These are phyloP conservation scores for Endogone sp. DNA, from an alignment of 192 early-diverging fungal species.

Conservation along the genomic window DNA sequence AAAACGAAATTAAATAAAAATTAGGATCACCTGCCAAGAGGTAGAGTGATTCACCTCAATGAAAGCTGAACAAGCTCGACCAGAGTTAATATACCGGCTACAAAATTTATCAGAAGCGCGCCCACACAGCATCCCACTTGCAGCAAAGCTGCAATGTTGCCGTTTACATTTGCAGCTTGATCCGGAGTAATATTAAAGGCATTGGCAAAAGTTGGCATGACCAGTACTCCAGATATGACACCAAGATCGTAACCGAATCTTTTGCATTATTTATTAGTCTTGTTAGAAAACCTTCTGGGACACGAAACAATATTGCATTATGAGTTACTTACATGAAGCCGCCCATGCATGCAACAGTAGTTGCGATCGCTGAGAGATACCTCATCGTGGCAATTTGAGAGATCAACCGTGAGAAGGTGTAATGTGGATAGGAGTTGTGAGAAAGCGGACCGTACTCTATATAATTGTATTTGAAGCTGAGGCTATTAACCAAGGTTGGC, in stretches of 20 bases:
- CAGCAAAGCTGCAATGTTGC: background rate
- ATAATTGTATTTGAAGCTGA: too few relatives aligned
- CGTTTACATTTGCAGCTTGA: background rate
- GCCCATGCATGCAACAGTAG: conserved; percentile 48
- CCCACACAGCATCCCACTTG: conserved; percentile 36
- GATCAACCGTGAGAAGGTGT: too few relatives aligned
- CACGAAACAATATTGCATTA: background rate
- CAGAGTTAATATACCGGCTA: conserved; percentile 23
- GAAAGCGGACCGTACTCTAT: too few relatives aligned
- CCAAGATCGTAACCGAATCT: conserved; percentile 65
- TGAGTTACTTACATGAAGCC: conserved; percentile 36
- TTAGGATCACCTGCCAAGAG: background rate
- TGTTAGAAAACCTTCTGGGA: background rate
- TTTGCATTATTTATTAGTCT: too few relatives aligned
- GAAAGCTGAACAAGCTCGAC: background rate
- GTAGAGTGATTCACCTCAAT: too few relatives aligned
- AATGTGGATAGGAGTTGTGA: too few relatives aligned
- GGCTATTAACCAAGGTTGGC: too few relatives aligned
- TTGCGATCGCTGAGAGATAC: conserved; percentile 26
- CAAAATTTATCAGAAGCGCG: conserved; percentile 28
- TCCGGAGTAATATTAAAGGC: conserved; percentile 20
- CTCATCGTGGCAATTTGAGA: too few relatives aligned
- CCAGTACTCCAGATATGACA: conserved; percentile 58
- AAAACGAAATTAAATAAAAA: background rate
- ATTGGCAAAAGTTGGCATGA: conserved; percentile 39